Base-by-base conservation (phyloP, 2,329 filamentous ascomycete species). In the Beauveria sp. region DNA sequence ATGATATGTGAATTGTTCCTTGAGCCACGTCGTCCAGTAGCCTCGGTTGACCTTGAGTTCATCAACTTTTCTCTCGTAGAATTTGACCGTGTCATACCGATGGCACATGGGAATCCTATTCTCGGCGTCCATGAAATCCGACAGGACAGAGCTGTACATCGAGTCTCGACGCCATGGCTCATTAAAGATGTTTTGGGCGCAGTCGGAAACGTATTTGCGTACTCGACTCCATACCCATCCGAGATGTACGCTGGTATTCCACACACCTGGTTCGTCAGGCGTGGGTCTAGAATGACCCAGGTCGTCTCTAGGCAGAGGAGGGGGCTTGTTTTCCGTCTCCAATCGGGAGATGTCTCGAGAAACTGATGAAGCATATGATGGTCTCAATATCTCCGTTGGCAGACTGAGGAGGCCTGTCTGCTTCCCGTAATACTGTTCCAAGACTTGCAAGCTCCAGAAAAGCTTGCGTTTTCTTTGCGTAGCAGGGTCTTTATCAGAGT, bases 131-230 rank as follows among this genome's bases (percentile, higher is more conserved):
- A 80, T 80, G 8, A 82, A 76, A 63, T 81, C 78, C 1, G 79
- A 80, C 0, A 79, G 69, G 0, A 82, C 76, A 64, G 75, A 76
- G 51, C 79, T 72, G 66, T 82, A 82, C 71, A 76, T 78, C 0
- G 79, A 82, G 67, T 81, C 79, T 64, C 79, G 75, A 16, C 78
- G 70, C 79, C 79, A 82, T 0, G 79, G 79, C 61, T 81, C 79
- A 54, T 75, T 78, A 40, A 81, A 68, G 14, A 75, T 74, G 55
- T 79, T 78, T 38, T 72, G 74, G 0, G 79, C 71, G 60, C 79
- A 81, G 63, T 81, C 74, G 1, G 75, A 78, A 0, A 81, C 77
- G 58, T 81, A 82, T 26, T 74, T 71, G 52, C 75, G 63, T 1
- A 78, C 75, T 45, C 75, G 72, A 59, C 78, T 80, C 79, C 79